Conservation (phyloP, 2,329 filamentous ascomycete genomes). For the Ceratocystis papillata region DNA sequence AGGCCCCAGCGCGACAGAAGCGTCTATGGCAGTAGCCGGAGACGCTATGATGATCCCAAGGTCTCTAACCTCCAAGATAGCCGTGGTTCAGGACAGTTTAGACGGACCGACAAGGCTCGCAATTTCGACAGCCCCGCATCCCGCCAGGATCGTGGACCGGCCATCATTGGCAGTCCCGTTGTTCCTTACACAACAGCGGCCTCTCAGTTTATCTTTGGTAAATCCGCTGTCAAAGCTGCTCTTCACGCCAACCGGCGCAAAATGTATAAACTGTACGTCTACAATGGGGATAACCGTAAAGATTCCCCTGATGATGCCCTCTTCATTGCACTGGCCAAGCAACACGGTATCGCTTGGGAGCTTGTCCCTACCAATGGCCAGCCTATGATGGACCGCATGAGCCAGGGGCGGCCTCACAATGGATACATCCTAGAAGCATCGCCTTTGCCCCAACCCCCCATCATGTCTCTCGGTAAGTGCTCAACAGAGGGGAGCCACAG, state of each 20-base stretch:
- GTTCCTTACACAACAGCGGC: slow-evolving; percentile 62
- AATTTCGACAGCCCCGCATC: not conserved
- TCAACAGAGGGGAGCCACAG: slow-evolving; percentile 36
- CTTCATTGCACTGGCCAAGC: slow-evolving; percentile 39
- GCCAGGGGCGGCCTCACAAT: slow-evolving; percentile 74
- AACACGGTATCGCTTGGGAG: slow-evolving; percentile 44
- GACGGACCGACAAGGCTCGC: not conserved
- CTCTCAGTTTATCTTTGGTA: slow-evolving; percentile 85
- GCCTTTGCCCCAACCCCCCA: slow-evolving; percentile 61
- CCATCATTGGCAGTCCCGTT: slow-evolving; percentile 21
- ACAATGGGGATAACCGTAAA: slow-evolving; percentile 46
- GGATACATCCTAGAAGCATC: slow-evolving; percentile 81
- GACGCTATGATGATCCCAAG: not conserved
- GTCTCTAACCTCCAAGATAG: not conserved
- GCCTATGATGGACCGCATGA: slow-evolving; percentile 71
- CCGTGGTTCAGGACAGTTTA: not conserved
- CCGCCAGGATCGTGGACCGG: not conserved
- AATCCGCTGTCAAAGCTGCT: slow-evolving; percentile 68
- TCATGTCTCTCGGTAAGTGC: slow-evolving; percentile 46
- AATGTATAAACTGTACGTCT: slow-evolving; percentile 76
- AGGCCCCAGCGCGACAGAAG: not conserved
- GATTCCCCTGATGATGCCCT: slow-evolving; percentile 38
- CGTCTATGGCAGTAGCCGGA: not conserved
- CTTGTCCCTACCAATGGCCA: slow-evolving; percentile 51
- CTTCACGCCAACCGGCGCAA: slow-evolving; percentile 56